Base-by-base conservation (phyloP, 2,329 filamentous ascomycete genomes). In the Hymenoscyphus fructigenus region DNA sequence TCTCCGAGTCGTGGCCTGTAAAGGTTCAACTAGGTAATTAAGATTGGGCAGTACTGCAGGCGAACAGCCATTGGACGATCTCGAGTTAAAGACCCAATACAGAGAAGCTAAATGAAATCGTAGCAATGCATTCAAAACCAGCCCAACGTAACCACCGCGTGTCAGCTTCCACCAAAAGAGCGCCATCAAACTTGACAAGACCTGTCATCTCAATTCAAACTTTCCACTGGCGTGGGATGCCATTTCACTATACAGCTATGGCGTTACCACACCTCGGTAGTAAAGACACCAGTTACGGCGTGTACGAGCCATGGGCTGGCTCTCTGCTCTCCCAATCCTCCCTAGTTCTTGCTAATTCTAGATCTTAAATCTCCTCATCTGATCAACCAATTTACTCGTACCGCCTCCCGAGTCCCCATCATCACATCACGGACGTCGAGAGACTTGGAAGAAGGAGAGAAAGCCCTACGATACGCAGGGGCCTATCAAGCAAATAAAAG, bases 301-400 rank as follows among this genome's bases (percentile, higher is more conserved):
- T 50, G 44, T 50, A 50, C 44, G 20, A 50, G 44, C 7, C n/a
- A 50, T 23, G 44, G 44, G 44, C 44, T 50, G n/a, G 41, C n/a
- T 17, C 41, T 47, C 5, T 1, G 57, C 32, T 23, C 26, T 12
- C 6, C 32, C 14, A 14, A 47, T 32, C 32, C 23, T 20, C 10
- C 29, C n/a, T 23, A 28, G 17, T 15, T 17, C 20, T 32, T 6
- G 14, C n/a, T 29, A 36, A 58, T 32, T 58, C 14, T n/a, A 32
- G 32, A 14, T 32, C 15, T 20, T 59, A n/a, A 60, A 29, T 26
- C 28, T 44, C 38, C 20, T 10, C 58, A 17, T 50, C 23, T 26
- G 58, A 15, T 26, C 58, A 60, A 17, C 34, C 23, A 60, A 60
- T 47, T 60, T 60, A 23, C 57, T 3, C 34, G 57, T 23, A 41